Conservation (phyloP, 148 eudicot genomes). For the Nyssa sinensis region DNA sequence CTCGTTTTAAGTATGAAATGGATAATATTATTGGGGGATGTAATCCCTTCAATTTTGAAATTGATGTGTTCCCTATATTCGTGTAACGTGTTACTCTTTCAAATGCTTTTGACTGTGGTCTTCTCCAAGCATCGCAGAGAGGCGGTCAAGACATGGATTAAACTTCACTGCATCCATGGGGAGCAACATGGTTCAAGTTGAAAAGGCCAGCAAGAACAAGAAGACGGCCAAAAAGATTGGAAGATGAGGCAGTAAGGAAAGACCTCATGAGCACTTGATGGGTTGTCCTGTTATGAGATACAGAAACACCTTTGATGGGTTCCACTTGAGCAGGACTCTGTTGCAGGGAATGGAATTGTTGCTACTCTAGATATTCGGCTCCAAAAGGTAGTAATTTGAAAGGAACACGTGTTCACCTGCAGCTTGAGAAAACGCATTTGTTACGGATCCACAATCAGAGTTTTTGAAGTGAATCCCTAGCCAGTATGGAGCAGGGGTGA, state of each 20-base stretch:
- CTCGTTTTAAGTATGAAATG: conserved; percentile 76
- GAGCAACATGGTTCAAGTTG: not conserved
- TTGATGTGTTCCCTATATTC: conserved; percentile 10
- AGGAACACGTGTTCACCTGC: not conserved
- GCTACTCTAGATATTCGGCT: not conserved
- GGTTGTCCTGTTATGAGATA: too few relatives aligned
- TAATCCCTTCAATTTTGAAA: conserved; percentile 7
- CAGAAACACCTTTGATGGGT: too few relatives aligned
- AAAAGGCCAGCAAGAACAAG: conserved; percentile 3
- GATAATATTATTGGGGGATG: conserved; percentile 2
- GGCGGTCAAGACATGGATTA: not conserved
- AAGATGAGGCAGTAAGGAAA: not conserved
- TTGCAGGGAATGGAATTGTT: too few relatives aligned
- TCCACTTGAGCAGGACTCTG: not conserved
- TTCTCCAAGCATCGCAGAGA: not conserved
- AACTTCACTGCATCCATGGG: not conserved
- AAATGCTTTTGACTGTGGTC: not conserved
- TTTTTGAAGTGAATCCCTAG: too few relatives aligned
- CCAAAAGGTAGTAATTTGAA: not conserved
- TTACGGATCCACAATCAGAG: too few relatives aligned
- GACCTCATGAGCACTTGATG: too few relatives aligned
- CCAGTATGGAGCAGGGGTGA: too few relatives aligned
- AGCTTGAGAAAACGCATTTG: too few relatives aligned
- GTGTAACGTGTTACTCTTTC: not conserved
- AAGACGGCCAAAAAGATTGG: not conserved